Evolutionary conservation across 2,329 filamentous ascomycete species (phyloP), one percentile per base, ranked within the genome.

Genomic region (Penicillium sp.): DNA sequence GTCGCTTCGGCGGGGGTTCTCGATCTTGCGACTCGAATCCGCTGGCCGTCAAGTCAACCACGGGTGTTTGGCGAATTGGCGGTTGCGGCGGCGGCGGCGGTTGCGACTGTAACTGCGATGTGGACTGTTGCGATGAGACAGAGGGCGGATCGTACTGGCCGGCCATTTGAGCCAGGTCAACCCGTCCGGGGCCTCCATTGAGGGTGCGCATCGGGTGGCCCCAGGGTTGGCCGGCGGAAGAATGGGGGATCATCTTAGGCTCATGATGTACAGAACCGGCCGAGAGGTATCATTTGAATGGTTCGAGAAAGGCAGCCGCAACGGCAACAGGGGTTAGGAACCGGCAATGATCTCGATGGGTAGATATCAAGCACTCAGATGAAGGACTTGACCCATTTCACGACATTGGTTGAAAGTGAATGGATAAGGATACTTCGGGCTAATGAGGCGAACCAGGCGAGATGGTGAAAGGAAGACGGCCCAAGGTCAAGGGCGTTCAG

Each of bases 211-310:
- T 65, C 58, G 71, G 70, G 57, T 73, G 71, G 58, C 70, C 72
- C 74, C 73, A 75, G 57, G 70, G 62, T 71, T 77, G 75, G 67
- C 72, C 73, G 66, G 71, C 71, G 60, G 74, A 76, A 62, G 75
- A 67, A 72, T 75, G 71, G 59, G 75, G 73, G 63, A 75, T 77
- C 75, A 78, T 78, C 67, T 71, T 70, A 70, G 69, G 67, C 56
- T 71, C 72, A 78, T 77, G 68, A 66, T 73, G 70, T 72, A 66
- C 24, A 35, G 35, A 33, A 18, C 67, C 54, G 52, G 46, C 35
- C 37, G 65, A 60, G 62, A 62, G 61, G 60, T 56, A 55, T 54
- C 63, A 61, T 63, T 60, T 55, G 61, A 66, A 60, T 69, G 66
- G 71, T 71, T 43, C 24, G 59, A 61, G 62, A 58, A 41, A 52